These are phyloP conservation scores for Diaporthe sp. DNA, from an alignment of 2,329 filamentous ascomycete genomes.

Conservation along the genomic window DNA sequence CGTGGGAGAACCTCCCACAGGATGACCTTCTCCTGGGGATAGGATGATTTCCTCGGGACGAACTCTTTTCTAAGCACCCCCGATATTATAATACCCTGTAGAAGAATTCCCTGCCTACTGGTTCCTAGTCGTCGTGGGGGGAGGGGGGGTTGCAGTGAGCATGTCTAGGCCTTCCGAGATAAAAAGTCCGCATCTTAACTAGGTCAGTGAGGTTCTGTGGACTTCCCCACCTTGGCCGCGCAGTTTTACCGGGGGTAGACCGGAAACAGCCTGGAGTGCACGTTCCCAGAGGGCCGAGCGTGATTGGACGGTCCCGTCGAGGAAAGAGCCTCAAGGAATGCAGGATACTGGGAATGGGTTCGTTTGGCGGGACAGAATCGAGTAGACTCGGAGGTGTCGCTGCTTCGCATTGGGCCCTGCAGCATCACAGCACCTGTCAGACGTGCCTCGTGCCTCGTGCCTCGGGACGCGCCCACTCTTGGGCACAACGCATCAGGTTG, in stretches of 20 bases:
- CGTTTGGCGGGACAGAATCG: background rate
- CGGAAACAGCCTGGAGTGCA: conserved; percentile 7
- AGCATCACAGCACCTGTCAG: conserved; percentile 5
- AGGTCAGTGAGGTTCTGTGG: background rate
- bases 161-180: background rate
- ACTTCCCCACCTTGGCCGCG: background rate
- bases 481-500: background rate
- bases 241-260: background rate
- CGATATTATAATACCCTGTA: background rate
- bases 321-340: conserved; percentile 18
- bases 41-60: too few species aligned
- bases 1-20: background rate
- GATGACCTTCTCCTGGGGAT: too few species aligned
- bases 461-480: conserved; percentile 13
- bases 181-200: background rate
- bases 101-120: too few species aligned
- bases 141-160: too few species aligned
- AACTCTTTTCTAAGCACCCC: too few species aligned
- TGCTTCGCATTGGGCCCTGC: background rate
- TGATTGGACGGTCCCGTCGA: conserved; percentile 7
- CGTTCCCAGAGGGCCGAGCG: conserved; percentile 4
- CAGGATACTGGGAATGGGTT: conserved; percentile 1
- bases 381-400: background rate
- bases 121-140: too few species aligned
- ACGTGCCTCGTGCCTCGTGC: conserved; percentile 7